Evolutionary conservation across 164 flowering plant species (phyloP).

Genomic region (Aristolochia fimbriata): DNA sequence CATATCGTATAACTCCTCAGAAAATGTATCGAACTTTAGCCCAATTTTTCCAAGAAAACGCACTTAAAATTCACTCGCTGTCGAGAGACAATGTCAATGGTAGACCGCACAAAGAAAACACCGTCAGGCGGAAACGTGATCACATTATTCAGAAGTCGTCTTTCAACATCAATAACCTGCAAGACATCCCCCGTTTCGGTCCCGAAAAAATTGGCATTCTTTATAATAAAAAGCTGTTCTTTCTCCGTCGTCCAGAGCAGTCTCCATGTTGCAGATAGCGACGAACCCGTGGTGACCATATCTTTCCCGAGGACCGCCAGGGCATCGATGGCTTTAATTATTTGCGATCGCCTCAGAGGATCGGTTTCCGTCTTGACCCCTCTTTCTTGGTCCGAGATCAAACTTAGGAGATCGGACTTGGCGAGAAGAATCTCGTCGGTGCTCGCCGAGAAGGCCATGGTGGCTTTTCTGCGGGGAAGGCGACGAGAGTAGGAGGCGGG

Average conservation of each 20-base stretch:
- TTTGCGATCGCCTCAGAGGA: conserved; percentile 38
- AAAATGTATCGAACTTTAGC: neutral
- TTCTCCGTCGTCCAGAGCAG: conserved; percentile 97
- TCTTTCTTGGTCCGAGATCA: conserved; percentile 74
- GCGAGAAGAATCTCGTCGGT: conserved; percentile 26
- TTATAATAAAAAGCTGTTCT: conserved; percentile 83
- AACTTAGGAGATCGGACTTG: conserved; percentile 49
- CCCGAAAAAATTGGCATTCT: conserved; percentile 66
- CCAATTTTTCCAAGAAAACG: neutral
- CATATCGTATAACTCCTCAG: neutral
- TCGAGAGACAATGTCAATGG: conserved; percentile 51
- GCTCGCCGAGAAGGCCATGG: neutral
- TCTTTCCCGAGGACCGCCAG: conserved; percentile 40
- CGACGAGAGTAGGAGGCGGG: neutral
- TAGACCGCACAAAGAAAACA: conserved; percentile 79
- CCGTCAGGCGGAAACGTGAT: conserved; percentile 93
- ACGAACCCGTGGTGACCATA: conserved; percentile 48
- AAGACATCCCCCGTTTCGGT: conserved; percentile 79
- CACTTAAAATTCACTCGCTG: conserved; percentile 88
- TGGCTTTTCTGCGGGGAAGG: neutral
- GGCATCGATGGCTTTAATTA: conserved; percentile 56
- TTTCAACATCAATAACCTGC: conserved; percentile 83
- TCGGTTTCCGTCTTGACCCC: conserved; percentile 65
- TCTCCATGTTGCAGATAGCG: conserved; percentile 89
- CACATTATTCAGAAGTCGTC: conserved; percentile 47